Evolutionary conservation across 1,139 yeast genomes (phyloP), one percentile per base, ranked within the genome.

Genomic region (Yamadazyma buinensis): DNA sequence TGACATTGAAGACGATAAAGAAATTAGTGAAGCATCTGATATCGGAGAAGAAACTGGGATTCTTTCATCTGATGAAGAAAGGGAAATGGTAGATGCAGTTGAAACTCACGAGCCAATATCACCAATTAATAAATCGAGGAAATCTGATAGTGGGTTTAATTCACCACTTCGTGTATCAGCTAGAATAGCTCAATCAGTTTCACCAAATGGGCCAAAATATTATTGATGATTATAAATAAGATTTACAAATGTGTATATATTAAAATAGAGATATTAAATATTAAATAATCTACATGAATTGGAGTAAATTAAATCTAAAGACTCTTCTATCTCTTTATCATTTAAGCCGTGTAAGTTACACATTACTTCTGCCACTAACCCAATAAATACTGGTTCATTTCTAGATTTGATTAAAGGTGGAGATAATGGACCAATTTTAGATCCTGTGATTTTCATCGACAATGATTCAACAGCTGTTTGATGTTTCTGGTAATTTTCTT

Each of bases 321-420:
- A 70, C 4, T 63, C 59, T 32, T 74, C 68, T 8, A 81, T 62
- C 4, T 77, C 65, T 7, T 68, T 45, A 0, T 66, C 72, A 7
- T 49, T 49, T 10, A 60, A 43, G 2, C 54, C 59, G 37, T 61
- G 53, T 32, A 90, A 56, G 17, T 71, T 71, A 9, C 94, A 77
- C 44, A 92, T 69, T 8, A 86, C 82, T 44, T 81, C 76, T 0
- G 95, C 97, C 1, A 90, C 92, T 32, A 78, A 75, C 1, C 87
- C 87, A 37, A 92, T 78, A 32, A 76, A 72, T 32, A 94, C 88
- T 0, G 98, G 98, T 57, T 92, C 98, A 55, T 94, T 88, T 48
- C 98, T 71, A 1, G 94, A 82, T 45, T 84, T 83, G 29, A 92
- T 75, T 66, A 86, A 62, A 4, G 85, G 83, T 8, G 61, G 47